These are phyloP conservation scores for Sphaerulina musiva DNA, from an alignment of 2,329 filamentous ascomycete species.

Conservation along the genomic window DNA sequence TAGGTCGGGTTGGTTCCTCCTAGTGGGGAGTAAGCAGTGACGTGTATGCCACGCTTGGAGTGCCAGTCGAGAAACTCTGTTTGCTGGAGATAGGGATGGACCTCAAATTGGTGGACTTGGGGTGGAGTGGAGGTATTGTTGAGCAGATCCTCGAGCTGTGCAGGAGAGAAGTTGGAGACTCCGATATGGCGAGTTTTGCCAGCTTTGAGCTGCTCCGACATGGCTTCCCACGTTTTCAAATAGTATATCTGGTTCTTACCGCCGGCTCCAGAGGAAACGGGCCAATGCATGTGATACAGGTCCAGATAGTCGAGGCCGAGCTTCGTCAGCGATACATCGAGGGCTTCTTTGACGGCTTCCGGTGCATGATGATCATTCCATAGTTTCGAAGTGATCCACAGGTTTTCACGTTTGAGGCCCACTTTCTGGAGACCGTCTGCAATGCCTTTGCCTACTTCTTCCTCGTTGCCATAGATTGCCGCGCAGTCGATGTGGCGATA, in stretches of 20 bases:
- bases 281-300: constrained; percentile 45
- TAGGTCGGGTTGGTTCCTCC: constrained; percentile 40
- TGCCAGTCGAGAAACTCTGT: constrained; percentile 22
- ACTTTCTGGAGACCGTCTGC: constrained; percentile 32
- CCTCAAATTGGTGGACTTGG: constrained; percentile 29
- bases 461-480: constrained; percentile 41
- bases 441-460: constrained; percentile 41
- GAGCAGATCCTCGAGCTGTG: constrained; percentile 26
- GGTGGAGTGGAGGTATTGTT: constrained; percentile 23
- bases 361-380: constrained; percentile 36
- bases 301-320: constrained; percentile 39
- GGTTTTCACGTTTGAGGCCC: constrained; percentile 31
- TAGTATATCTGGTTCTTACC: constrained; percentile 24
- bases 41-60: constrained; percentile 23
- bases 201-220: constrained; percentile 25
- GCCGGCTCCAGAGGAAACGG: constrained; percentile 26
- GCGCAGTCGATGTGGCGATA: constrained; percentile 51
- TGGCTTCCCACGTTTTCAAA: constrained; percentile 28
- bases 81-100: constrained; percentile 30
- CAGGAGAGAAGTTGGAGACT: constrained; percentile 30
- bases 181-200: constrained; percentile 29
- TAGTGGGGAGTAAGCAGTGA: constrained; percentile 29
- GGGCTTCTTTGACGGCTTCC: constrained; percentile 26
- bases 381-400: constrained; percentile 34
- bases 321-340: constrained; percentile 37